Percentiles rank a stretch among this genome's conserved stretches.
Conservation (phyloP, 495 filamentous ascomycete species). For the Amphirosellinia nigrospora region DNA sequence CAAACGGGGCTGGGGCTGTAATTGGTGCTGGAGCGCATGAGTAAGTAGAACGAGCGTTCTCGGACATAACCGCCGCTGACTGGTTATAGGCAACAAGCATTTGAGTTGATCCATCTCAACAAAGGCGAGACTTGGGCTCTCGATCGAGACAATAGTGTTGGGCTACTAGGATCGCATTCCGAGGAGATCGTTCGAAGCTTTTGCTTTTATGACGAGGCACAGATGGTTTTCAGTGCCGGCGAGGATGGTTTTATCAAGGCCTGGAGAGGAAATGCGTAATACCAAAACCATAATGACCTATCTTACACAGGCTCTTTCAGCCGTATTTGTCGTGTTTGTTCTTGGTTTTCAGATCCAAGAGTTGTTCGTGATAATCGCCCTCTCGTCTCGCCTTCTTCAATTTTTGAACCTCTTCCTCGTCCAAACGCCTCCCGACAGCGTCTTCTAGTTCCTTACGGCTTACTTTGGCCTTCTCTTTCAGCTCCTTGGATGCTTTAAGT, state of each 20-base stretch:
- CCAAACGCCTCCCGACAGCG: slow-evolving; percentile 73
- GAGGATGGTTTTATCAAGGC: slow-evolving; percentile 78
- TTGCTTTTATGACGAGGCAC: slow-evolving; percentile 72
- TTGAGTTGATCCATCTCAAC: slow-evolving; percentile 71
- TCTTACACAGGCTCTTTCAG: slow-evolving; percentile 33
- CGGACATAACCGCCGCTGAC: slow-evolving; percentile 22
- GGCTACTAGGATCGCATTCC: slow-evolving; percentile 77
- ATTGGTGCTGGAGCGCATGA: slow-evolving; percentile 67
- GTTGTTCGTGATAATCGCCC: slow-evolving; percentile 86
- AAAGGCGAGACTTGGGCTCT: slow-evolving; percentile 65
- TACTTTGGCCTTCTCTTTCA: slow-evolving; percentile 82
- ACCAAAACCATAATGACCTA: background rate
- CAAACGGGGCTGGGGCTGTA: slow-evolving; percentile 61
- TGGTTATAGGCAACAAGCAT: slow-evolving; percentile 60
- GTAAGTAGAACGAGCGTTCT: slow-evolving; percentile 41
- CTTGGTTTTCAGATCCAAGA: slow-evolving; percentile 90
- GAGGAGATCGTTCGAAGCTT: slow-evolving; percentile 84
- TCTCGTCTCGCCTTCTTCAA: slow-evolving; percentile 84
- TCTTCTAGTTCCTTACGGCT: slow-evolving; percentile 87
- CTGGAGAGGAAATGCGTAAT: slow-evolving; percentile 55
- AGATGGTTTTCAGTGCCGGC: slow-evolving; percentile 75
- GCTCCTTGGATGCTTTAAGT: slow-evolving; percentile 75
- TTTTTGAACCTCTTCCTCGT: slow-evolving; percentile 83
- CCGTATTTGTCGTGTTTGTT: slow-evolving; percentile 94
- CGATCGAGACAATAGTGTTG: slow-evolving; percentile 65